Evolutionary conservation across 306 rosid species (phyloP).

Genomic region (Rosa multiflora): DNA sequence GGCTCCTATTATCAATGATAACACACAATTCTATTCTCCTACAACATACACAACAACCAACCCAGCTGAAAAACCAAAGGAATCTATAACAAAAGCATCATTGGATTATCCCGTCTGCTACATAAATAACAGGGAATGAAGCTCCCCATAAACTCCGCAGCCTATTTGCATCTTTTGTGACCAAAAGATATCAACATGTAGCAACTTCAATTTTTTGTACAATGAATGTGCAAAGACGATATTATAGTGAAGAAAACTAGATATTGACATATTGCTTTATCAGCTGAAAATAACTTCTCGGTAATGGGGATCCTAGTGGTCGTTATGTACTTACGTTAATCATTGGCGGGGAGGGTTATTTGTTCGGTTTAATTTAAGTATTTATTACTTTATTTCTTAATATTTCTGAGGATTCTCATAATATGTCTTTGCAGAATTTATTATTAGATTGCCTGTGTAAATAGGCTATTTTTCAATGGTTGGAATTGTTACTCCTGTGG

Average conservation of each 20-base stretch:
- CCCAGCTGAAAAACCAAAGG: too few species aligned
- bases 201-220: too few species aligned
- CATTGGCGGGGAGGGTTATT: neutral
- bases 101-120: too few species aligned
- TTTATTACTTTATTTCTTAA: neutral
- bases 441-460: neutral
- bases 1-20: too few species aligned
- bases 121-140: too few species aligned
- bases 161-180: too few species aligned
- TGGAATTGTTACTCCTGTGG: neutral
- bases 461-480: neutral
- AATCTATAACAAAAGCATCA: too few species aligned
- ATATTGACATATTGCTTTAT: neutral
- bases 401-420: neutral
- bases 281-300: neutral
- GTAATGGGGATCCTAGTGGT: neutral
- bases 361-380: neutral
- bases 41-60: too few species aligned
- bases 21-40: too few species aligned
- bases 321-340: neutral
- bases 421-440: too few species aligned
- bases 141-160: too few species aligned
- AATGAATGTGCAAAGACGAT: neutral
- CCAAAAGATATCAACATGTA: too few species aligned
- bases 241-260: neutral